Percentiles rank a stretch among this genome's conserved stretches.
These are phyloP conservation scores for Phoma sp. DNA, from an alignment of 2,329 filamentous ascomycete species.

Conservation along the genomic window DNA sequence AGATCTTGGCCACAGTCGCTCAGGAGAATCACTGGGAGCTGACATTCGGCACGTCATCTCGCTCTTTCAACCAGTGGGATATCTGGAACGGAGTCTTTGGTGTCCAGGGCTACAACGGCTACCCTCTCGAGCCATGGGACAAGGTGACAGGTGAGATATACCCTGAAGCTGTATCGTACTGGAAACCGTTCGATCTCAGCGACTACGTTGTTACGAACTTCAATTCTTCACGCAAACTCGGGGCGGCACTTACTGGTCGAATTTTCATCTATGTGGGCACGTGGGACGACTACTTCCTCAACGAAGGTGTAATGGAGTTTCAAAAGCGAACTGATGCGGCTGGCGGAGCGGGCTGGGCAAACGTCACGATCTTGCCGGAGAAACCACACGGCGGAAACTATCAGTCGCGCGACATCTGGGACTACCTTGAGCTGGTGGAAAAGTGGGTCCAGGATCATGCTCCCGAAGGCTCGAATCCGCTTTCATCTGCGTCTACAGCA, in stretches of 20 bases:
- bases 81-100: slow-evolving; percentile 49
- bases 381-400: slow-evolving; percentile 45
- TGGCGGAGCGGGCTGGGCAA: slow-evolving; percentile 46
- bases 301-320: slow-evolving; percentile 46
- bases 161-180: slow-evolving; percentile 44
- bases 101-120: slow-evolving; percentile 45
- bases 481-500: slow-evolving; percentile 26
- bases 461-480: slow-evolving; percentile 38
- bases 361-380: slow-evolving; percentile 42
- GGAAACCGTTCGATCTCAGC: slow-evolving; percentile 47
- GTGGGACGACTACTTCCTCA: slow-evolving; percentile 46
- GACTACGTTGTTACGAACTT: slow-evolving; percentile 45
- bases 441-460: slow-evolving; percentile 41
- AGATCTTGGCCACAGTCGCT: slow-evolving; percentile 32
- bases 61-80: slow-evolving; percentile 47
- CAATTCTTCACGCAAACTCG: slow-evolving; percentile 41
- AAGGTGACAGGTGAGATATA: slow-evolving; percentile 50
- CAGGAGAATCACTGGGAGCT: slow-evolving; percentile 50
- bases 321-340: slow-evolving; percentile 40
- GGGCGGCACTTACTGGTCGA: slow-evolving; percentile 36
- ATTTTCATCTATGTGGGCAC: slow-evolving; percentile 47
- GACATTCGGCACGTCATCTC: slow-evolving; percentile 43
- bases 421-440: slow-evolving; percentile 43
- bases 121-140: slow-evolving; percentile 49
- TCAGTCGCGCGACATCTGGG: slow-evolving; percentile 37